Percentiles rank a stretch among this genome's conserved stretches.
Evolutionary conservation across 805 yeast genomes (phyloP).

Genomic region (Candida hungchunana): DNA sequence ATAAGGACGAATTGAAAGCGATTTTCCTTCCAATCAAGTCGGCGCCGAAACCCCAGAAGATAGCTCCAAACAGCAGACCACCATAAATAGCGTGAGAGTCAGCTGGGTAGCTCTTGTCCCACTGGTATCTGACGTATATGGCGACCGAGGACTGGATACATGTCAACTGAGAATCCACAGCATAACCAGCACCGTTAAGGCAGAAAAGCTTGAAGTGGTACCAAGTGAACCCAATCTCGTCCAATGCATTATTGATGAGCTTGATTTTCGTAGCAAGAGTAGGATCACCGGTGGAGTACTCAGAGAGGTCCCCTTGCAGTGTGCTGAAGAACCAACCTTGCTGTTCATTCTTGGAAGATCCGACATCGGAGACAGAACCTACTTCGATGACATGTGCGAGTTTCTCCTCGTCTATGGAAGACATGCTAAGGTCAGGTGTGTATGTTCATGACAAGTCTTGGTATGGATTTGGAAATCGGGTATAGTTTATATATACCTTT

Average conservation of each 20-base stretch:
- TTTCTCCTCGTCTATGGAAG: no score
- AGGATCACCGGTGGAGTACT: conserved; percentile 27
- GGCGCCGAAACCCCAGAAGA: conserved; percentile 49
- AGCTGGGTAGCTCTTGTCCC: conserved; percentile 37
- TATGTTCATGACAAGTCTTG: no score
- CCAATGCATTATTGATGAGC: conserved; percentile 48
- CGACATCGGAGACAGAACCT: no score
- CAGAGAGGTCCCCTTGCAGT: conserved; percentile 15
- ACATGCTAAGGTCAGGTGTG: no score
- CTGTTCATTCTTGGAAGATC: no score
- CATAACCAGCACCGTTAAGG: conserved; percentile 48
- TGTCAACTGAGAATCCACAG: conserved; percentile 46
- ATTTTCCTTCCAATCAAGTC: conserved; percentile 47
- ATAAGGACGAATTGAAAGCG: conserved; percentile 43
- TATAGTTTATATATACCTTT: no score
- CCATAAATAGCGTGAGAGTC: conserved; percentile 43
- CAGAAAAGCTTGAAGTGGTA: conserved; percentile 42
- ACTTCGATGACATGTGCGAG: no score
- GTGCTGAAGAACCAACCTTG: no score
- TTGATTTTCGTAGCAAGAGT: conserved; percentile 31
- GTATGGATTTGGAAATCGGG: no score
- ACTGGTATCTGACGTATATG: conserved; percentile 42
- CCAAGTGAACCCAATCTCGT: conserved; percentile 59
- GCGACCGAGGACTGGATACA: conserved; percentile 42
- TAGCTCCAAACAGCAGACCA: conserved; percentile 45